These are phyloP conservation scores for Orbilia oligospora DNA, from an alignment of 2,329 filamentous ascomycete genomes.

Conservation along the genomic window DNA sequence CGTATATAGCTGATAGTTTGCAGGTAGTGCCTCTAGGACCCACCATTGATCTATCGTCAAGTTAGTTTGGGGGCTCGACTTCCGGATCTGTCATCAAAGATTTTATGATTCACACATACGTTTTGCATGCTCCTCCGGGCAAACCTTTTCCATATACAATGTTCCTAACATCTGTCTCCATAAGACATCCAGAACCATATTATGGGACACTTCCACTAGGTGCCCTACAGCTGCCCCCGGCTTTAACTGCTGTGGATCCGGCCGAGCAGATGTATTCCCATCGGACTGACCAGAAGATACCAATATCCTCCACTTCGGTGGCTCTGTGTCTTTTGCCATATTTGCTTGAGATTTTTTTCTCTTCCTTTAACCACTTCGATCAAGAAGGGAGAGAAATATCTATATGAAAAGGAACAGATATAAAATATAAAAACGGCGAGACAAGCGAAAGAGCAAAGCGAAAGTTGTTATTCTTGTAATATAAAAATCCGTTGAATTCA, in stretches of 20 bases:
- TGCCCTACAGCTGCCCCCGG: slow-evolving; percentile 27
- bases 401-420: not conserved
- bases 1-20: slow-evolving; percentile 52
- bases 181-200: slow-evolving; percentile 53
- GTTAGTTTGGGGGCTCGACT: not conserved
- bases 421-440: too few species aligned
- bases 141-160: slow-evolving; percentile 51
- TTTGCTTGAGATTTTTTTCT: not conserved
- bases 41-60: slow-evolving; percentile 37
- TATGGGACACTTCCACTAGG: slow-evolving; percentile 47
- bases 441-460: not conserved
- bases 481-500: not conserved
- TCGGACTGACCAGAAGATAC: slow-evolving; percentile 52
- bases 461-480: not conserved
- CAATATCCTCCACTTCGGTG: slow-evolving; percentile 54
- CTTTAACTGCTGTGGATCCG: slow-evolving; percentile 41
- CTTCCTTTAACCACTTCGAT: too few species aligned
- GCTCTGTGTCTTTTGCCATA: slow-evolving; percentile 52
- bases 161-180: slow-evolving; percentile 54
- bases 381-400: not conserved
- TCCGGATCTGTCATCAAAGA: not conserved
- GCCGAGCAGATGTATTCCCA: slow-evolving; percentile 51
- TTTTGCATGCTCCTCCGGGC: slow-evolving; percentile 53
- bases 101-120: slow-evolving; percentile 13
- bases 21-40: slow-evolving; percentile 52